Evolutionary conservation across 1,284 basidiomycete genomes (phyloP), one percentile per base, ranked within the genome.

Genomic region (Ganoderma sinense): DNA sequence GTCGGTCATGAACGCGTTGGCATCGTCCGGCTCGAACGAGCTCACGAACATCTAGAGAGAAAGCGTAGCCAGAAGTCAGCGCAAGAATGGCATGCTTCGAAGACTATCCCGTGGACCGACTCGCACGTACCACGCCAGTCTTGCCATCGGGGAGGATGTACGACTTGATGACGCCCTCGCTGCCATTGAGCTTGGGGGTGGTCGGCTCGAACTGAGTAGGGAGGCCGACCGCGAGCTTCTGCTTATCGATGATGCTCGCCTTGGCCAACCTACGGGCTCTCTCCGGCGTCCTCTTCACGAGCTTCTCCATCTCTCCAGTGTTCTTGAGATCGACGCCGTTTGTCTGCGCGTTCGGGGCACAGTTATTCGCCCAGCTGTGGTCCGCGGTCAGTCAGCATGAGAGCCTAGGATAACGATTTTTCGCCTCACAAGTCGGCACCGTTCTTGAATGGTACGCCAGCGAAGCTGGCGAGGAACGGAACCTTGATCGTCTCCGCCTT

Each of bases 321-420:
- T 66, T 60, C 73, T 84, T 85, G 73, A 83, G 72, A 73, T 91
- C 88, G 36, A 87, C 79, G 14, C 89, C 89, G 75, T 91, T 91
- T 10, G 89, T 91, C 23, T 61, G 71, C 13, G 78, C 75, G 53
- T 82, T 88, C 0, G 87, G 88, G 14, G 82, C 87, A 75, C 90
- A 92, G 74, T 91, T 91, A 65, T 81, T 82, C 3, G 76, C 80
- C 89, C 90, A 92, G 83, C 89, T 90, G 69, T 60, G 10, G 56
- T 39, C 16, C 53, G 6, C 53, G 18, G 8, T 1, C 29, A 31
- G 14, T 55, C 23, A 14, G 13, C 40, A 53, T 59, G 2, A 39
- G n/a, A 33, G 18, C 33, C 18, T 36, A 36, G 36, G 10, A 36
- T 36, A 10, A 8, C 16, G 14, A 10, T 33, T 4, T 29, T n/a